A percentile compares a stretch with the other conserved stretches of the same genome.
Evolutionary conservation across 768 basidiomycete genomes (phyloP).

Genomic region (Boletellus emodensis): DNA sequence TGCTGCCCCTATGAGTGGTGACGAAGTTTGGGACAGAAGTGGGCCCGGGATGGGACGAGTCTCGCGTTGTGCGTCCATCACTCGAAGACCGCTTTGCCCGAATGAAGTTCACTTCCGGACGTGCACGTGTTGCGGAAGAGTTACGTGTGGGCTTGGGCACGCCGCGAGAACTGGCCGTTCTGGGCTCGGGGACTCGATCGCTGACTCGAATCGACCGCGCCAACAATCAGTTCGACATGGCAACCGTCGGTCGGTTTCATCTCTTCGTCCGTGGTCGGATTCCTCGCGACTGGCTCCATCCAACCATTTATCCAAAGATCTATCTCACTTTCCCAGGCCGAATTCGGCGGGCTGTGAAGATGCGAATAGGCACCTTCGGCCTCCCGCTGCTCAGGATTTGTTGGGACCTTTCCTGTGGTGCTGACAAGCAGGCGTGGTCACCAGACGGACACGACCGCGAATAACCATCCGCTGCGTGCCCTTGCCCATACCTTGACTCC

Average conservation of each 20-base stretch:
- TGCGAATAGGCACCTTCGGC: conserved; percentile 22
- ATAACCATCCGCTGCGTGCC: conserved; percentile 21
- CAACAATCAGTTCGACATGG: conserved; percentile 18
- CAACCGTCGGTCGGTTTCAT: conserved; percentile 19
- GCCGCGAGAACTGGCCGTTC: conserved; percentile 21
- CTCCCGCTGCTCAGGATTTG: conserved; percentile 11
- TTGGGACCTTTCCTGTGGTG: conserved; percentile 19
- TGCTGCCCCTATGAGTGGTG: not conserved
- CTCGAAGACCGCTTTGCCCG: conserved; percentile 8
- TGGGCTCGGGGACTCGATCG: conserved; percentile 27
- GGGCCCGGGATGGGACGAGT: conserved; percentile 9
- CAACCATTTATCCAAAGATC: conserved; percentile 14
- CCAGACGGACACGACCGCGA: conserved; percentile 12
- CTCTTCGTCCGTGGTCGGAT: conserved; percentile 14
- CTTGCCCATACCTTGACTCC: conserved; percentile 25
- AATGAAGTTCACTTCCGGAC: conserved; percentile 23
- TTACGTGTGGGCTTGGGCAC: conserved; percentile 26
- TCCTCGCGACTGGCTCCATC: conserved; percentile 15
- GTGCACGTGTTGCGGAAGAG: conserved; percentile 22
- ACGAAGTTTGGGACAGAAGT: conserved; percentile 10
- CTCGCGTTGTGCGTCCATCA: conserved; percentile 20
- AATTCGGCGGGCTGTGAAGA: conserved; percentile 23
- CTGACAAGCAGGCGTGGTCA: conserved; percentile 15
- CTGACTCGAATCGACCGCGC: conserved; percentile 21
- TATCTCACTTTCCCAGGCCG: conserved; percentile 21